Evolutionary conservation across 1,139 yeast genomes (phyloP).

Genomic region (Magnusiomyces tetraspermus): DNA sequence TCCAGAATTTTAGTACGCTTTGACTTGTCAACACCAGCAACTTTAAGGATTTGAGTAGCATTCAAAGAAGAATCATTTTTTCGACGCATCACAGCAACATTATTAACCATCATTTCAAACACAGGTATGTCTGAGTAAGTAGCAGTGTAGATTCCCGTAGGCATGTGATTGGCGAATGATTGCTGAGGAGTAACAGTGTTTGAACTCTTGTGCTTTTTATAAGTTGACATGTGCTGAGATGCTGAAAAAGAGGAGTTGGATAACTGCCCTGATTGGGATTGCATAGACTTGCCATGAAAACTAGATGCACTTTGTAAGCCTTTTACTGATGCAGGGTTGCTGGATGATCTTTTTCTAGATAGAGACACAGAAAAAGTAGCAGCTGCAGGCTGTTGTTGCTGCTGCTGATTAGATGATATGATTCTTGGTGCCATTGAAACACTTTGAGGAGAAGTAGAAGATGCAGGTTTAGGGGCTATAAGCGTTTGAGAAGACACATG

Average conservation of each 20-base stretch:
- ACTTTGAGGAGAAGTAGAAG: neutral
- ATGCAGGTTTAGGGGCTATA: neutral
- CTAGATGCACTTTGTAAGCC: too few relatives aligned
- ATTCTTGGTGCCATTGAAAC: constrained; percentile 2
- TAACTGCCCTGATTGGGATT: neutral
- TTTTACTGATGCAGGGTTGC: too few relatives aligned
- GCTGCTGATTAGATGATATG: too few relatives aligned
- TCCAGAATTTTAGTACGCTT: constrained; percentile 78
- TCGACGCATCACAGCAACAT: constrained; percentile 78
- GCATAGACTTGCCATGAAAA: too few relatives aligned
- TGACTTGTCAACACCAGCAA: constrained; percentile 81
- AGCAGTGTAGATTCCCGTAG: constrained; percentile 14
- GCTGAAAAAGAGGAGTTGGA: neutral
- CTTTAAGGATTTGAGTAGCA: constrained; percentile 82
- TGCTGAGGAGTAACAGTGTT: neutral
- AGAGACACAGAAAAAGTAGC: too few relatives aligned
- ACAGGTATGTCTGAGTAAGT: constrained; percentile 49
- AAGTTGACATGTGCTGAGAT: constrained; percentile 2
- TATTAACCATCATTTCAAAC: constrained; percentile 68
- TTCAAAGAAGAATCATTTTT: constrained; percentile 74
- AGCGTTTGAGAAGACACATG: neutral
- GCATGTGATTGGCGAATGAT: neutral
- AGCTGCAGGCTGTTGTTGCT: neutral
- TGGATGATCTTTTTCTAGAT: neutral
- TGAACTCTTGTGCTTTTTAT: neutral